These are phyloP conservation scores for Oryza australiensis DNA, from an alignment of 176 grass and related monocot species.

Conservation along the genomic window DNA sequence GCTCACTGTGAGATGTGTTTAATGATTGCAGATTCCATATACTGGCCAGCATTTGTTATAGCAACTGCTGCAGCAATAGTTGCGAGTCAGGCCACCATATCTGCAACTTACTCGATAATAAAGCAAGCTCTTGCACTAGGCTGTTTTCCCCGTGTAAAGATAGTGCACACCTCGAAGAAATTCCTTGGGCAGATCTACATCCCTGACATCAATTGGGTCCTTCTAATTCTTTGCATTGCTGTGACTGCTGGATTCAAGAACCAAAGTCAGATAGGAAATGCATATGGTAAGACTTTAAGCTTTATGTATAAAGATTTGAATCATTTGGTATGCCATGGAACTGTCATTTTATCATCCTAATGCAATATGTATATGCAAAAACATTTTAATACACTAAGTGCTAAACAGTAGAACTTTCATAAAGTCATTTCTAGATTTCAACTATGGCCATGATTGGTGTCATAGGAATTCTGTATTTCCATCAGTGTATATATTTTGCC, in stretches of 20 bases:
- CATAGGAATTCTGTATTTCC: neutral
- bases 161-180: slow-evolving; percentile 96
- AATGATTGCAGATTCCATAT: slow-evolving; percentile 71
- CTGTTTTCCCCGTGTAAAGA: slow-evolving; percentile 91
- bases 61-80: slow-evolving; percentile 90
- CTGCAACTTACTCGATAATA: slow-evolving; percentile 96
- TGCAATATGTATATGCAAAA: neutral
- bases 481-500: neutral
- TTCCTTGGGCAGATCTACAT: slow-evolving; percentile 99
- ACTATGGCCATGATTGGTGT: neutral
- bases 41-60: slow-evolving; percentile 90
- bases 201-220: slow-evolving; percentile 97
- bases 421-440: neutral
- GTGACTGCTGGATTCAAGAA: slow-evolving; percentile 98
- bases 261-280: slow-evolving; percentile 94
- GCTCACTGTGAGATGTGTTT: slow-evolving; percentile 26
- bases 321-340: neutral
- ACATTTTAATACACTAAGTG: neutral
- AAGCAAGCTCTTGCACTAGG: slow-evolving; percentile 92
- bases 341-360: neutral
- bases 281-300: slow-evolving; percentile 64
- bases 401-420: neutral
- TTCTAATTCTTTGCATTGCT: slow-evolving; percentile 86
- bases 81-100: slow-evolving; percentile 98
- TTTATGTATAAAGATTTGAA: neutral